Conservation (phyloP, 192 early-diverging fungal species). For the Coemansia sp. region DNA sequence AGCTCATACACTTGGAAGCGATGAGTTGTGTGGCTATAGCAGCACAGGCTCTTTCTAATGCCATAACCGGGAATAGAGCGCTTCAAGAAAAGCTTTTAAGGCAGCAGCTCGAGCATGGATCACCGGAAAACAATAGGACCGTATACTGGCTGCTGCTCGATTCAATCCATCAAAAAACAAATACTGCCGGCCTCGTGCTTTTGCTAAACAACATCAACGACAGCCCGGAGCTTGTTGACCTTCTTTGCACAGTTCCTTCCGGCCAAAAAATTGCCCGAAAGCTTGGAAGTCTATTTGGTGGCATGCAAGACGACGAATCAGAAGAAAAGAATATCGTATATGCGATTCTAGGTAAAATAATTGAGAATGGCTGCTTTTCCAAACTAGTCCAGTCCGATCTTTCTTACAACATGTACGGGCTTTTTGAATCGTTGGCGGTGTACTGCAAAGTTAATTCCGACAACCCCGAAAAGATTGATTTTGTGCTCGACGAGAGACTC, state of each 20-base stretch:
- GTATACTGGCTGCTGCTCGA: slow-evolving; percentile 24
- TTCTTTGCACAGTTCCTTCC: slow-evolving; percentile 19
- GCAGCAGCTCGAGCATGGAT: slow-evolving; percentile 10
- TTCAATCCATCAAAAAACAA: slow-evolving; percentile 23
- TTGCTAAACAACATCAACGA: slow-evolving; percentile 37
- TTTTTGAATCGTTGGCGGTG: slow-evolving; percentile 34
- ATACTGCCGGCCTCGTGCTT: slow-evolving; percentile 34
- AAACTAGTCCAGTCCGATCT: slow-evolving; percentile 10
- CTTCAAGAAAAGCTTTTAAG: slow-evolving; percentile 22
- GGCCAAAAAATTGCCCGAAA: slow-evolving; percentile 20
- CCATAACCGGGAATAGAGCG: slow-evolving; percentile 22
- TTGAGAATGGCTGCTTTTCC: slow-evolving; percentile 10
- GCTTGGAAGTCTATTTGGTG: slow-evolving; percentile 40
- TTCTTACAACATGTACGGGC: slow-evolving; percentile 15
- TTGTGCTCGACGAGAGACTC: slow-evolving; percentile 5
- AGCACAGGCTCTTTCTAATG: slow-evolving; percentile 42
- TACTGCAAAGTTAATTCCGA: slow-evolving; percentile 29
- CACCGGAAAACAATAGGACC: neutral
- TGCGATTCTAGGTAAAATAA: slow-evolving; percentile 22
- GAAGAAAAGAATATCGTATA: slow-evolving; percentile 36
- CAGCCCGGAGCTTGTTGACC: neutral
- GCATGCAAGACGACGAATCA: slow-evolving; percentile 27
- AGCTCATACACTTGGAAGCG: slow-evolving; percentile 22
- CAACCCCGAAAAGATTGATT: neutral
- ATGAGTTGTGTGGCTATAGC: slow-evolving; percentile 17